These are phyloP conservation scores for Ogataea siamensis DNA, from an alignment of 805 yeast species.

Conservation along the genomic window DNA sequence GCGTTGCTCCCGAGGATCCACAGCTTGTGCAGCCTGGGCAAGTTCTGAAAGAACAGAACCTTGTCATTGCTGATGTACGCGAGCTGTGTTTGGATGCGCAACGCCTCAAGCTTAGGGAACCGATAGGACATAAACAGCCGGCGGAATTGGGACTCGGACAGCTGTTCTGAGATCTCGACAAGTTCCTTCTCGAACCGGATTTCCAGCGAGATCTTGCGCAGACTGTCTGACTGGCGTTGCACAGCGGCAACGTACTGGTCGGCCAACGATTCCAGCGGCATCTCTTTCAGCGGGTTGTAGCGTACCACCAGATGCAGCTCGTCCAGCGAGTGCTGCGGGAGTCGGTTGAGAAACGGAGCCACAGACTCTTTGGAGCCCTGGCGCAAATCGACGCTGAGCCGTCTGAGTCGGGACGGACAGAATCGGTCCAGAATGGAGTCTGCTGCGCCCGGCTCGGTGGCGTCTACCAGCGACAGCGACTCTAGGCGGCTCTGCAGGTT, in stretches of 20 bases:
- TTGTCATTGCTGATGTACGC: slow-evolving; percentile 33
- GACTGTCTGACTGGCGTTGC: slow-evolving; percentile 15
- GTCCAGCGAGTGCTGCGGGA: slow-evolving; percentile 18
- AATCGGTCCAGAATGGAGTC: slow-evolving; percentile 18
- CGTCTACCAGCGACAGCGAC: slow-evolving; percentile 18
- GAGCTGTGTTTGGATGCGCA: slow-evolving; percentile 40
- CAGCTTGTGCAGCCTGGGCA: slow-evolving; percentile 35
- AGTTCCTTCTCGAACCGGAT: slow-evolving; percentile 23
- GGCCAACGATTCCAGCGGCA: slow-evolving; percentile 17
- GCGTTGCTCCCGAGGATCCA: slow-evolving; percentile 50
- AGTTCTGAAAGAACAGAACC: slow-evolving; percentile 26
- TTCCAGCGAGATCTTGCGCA: slow-evolving; percentile 27
- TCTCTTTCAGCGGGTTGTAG: slow-evolving; percentile 20
- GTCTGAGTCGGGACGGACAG: slow-evolving; percentile 8
- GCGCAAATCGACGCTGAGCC: slow-evolving; percentile 24
- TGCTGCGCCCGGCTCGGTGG: slow-evolving; percentile 15
- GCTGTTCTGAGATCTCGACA: slow-evolving; percentile 20
- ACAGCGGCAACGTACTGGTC: slow-evolving; percentile 21
- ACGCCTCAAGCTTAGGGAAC: slow-evolving; percentile 32
- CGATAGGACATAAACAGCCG: slow-evolving; percentile 13
- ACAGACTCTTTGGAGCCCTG: slow-evolving; percentile 22
- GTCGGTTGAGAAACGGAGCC: slow-evolving; percentile 16
- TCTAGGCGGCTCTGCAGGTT: slow-evolving; percentile 11
- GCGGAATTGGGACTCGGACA: slow-evolving; percentile 18
- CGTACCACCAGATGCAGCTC: slow-evolving; percentile 26